A percentile compares a stretch with the other conserved stretches of the same genome.
Evolutionary conservation across 768 basidiomycete genomes (phyloP).

Genomic region (Kockovaella imperatae): DNA sequence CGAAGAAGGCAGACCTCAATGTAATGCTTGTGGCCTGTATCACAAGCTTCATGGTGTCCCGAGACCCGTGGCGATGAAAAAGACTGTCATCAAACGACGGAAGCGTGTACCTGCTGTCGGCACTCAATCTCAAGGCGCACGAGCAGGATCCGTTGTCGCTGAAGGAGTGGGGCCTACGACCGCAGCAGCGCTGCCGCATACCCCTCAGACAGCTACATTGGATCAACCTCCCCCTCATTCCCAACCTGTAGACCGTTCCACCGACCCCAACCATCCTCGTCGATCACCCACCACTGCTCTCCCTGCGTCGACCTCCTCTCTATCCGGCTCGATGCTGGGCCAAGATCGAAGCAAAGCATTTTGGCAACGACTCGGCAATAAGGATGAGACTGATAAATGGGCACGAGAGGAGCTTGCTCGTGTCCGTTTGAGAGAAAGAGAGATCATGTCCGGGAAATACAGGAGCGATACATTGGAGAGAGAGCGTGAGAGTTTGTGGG

Average conservation of each 20-base stretch:
- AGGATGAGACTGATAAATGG: too few species aligned
- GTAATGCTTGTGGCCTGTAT: slow-evolving; percentile 64
- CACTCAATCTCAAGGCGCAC: slow-evolving; percentile 5
- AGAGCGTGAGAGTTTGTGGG: not conserved
- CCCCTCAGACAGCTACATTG: slow-evolving; percentile 6
- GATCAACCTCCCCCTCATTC: slow-evolving; percentile 1
- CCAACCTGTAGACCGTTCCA: too few species aligned
- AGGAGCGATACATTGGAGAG: not conserved
- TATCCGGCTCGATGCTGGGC: too few species aligned
- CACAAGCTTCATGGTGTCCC: slow-evolving; percentile 97
- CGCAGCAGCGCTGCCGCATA: slow-evolving; percentile 4
- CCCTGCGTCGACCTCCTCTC: too few species aligned
- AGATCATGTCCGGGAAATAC: slow-evolving; percentile 5
- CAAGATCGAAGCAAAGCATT: too few species aligned
- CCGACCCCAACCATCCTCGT: too few species aligned
- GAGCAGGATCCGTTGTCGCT: slow-evolving; percentile 17
- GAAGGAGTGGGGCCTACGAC: slow-evolving; percentile 12
- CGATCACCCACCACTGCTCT: too few species aligned
- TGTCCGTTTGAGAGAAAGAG: slow-evolving; percentile 4
- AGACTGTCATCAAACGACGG: slow-evolving; percentile 94
- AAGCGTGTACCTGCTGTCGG: slow-evolving; percentile 85
- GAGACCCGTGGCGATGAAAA: slow-evolving; percentile 97
- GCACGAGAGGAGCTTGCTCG: too few species aligned
- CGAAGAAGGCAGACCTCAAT: slow-evolving; percentile 48
- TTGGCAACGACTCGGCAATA: too few species aligned